Conservation (phyloP, 1,284 basidiomycete genomes). For the Austroboletus niveus region DNA sequence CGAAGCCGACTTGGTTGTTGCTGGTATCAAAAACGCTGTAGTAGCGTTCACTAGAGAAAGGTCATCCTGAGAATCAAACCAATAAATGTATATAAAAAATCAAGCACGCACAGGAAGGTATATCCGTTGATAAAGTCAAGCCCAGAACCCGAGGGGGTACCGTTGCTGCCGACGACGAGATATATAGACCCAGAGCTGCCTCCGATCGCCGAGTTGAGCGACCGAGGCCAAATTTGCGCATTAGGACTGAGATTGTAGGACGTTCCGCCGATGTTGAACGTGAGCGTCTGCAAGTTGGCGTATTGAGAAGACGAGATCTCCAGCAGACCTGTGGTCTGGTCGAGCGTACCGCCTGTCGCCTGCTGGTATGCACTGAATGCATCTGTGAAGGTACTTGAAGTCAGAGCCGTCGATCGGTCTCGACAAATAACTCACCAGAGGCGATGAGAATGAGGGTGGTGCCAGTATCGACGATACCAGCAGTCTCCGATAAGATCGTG, state of each 20-base stretch:
- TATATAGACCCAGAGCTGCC: conserved; percentile 41
- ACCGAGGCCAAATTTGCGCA: conserved; percentile 55
- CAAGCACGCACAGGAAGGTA: conserved; percentile 32
- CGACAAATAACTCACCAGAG: conserved; percentile 25
- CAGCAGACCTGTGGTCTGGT: conserved; percentile 43
- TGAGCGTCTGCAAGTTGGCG: conserved; percentile 38
- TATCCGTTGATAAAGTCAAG: conserved; percentile 35
- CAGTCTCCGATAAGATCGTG: conserved; percentile 37
- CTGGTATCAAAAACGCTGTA: conserved; percentile 48
- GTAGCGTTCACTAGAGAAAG: conserved; percentile 42
- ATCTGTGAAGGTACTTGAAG: conserved; percentile 27
- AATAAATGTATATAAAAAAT: neutral
- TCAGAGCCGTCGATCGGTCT: no score
- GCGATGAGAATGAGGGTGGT: conserved; percentile 48
- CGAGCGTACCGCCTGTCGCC: conserved; percentile 52
- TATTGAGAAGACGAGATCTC: conserved; percentile 40
- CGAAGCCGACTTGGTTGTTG: neutral
- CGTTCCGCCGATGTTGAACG: conserved; percentile 39
- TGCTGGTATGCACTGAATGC: conserved; percentile 48
- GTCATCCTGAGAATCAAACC: neutral
- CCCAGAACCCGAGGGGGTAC: conserved; percentile 15
- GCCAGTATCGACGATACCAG: conserved; percentile 60
- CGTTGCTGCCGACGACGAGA: conserved; percentile 42
- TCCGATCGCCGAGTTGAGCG: conserved; percentile 42
- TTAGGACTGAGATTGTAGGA: conserved; percentile 45